phyloP scores from a whole-genome alignment of 805 yeast species.

The Saccharomyces paradoxus region DNA sequence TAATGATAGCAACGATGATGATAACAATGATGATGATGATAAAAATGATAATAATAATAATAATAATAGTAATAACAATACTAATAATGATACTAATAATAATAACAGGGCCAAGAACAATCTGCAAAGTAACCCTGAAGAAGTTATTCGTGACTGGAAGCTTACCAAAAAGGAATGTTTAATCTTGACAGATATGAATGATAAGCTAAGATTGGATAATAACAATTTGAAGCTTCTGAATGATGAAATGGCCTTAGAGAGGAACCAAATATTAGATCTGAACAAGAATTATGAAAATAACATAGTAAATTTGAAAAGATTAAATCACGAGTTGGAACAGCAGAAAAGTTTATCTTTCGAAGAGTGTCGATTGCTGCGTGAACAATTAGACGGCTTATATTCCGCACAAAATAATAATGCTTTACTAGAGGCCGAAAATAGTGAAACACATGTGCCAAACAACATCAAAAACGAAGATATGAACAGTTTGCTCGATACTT shows the following conservation, averaged over 20 bases:
- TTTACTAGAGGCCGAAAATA: conserved; percentile 6
- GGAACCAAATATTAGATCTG: conserved; percentile 32
- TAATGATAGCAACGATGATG: conserved; percentile 27
- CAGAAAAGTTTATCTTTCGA: conserved; percentile 45
- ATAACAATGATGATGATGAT: not conserved
- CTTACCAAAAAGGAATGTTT: conserved; percentile 35
- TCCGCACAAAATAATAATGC: conserved; percentile 13
- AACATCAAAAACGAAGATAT: conserved; percentile 10
- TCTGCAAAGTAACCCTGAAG: conserved; percentile 21
- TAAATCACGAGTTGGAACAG: conserved; percentile 40
- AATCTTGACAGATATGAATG: conserved; percentile 29
- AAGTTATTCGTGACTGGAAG: conserved; percentile 35
- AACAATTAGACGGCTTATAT: conserved; percentile 44
- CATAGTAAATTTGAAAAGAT: conserved; percentile 25
- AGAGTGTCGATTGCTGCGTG: conserved; percentile 51
- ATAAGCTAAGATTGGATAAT: conserved; percentile 19
- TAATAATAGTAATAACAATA: conserved; percentile 6
- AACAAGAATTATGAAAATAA: conserved; percentile 20
- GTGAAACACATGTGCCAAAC: conserved; percentile 10
- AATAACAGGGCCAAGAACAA: conserved; percentile 3
- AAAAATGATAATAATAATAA: not conserved
- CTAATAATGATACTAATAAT: conserved; percentile 32
- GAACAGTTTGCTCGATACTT: conserved; percentile 42
- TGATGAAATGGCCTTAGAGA: conserved; percentile 32
- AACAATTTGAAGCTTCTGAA: conserved; percentile 23